A percentile compares a stretch with the other conserved stretches of the same genome.
Conservation (phyloP, 805 yeast species). For the Schizosaccharomyces osmophilus region DNA sequence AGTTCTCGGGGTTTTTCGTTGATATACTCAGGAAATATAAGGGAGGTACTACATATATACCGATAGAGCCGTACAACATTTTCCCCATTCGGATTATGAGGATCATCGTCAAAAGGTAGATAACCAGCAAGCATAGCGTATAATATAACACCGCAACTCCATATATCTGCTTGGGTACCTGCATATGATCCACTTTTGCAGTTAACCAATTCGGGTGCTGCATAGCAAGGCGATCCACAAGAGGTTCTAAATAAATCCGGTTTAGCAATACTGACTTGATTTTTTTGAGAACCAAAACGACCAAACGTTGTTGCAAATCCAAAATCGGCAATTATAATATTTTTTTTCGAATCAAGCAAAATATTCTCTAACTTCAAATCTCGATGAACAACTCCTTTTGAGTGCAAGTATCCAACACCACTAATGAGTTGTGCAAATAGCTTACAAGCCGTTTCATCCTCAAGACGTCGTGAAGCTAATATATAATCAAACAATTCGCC, state of each 20-base stretch:
- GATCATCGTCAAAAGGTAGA: conserved; percentile 92
- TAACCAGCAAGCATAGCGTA: conserved; percentile 96
- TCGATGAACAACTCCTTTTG: conserved; percentile 56
- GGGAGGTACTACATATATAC: conserved; percentile 72
- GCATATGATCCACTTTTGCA: conserved; percentile 56
- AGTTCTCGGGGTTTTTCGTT: conserved; percentile 79
- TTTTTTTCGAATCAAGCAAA: conserved; percentile 61
- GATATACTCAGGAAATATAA: conserved; percentile 86
- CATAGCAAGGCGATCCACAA: conserved; percentile 95
- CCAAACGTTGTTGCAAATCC: conserved; percentile 78
- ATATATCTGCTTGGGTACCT: conserved; percentile 81
- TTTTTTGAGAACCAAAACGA: neutral
- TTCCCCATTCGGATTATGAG: conserved; percentile 85
- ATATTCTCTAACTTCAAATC: conserved; percentile 56
- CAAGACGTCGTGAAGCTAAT: conserved; percentile 58
- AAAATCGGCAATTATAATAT: conserved; percentile 69
- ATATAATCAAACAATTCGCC: conserved; percentile 92
- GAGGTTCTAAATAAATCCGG: conserved; percentile 71
- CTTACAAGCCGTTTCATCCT: conserved; percentile 66
- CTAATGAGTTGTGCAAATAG: conserved; percentile 79
- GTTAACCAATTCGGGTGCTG: conserved; percentile 90
- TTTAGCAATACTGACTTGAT: neutral
- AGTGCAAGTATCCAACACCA: conserved; percentile 76
- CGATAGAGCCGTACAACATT: conserved; percentile 76
- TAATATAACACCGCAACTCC: conserved; percentile 90